A percentile compares a stretch with the other conserved stretches of the same genome.
Evolutionary conservation across 1,284 basidiomycete genomes (phyloP).

Genomic region (Cystobasidium slooffiae): DNA sequence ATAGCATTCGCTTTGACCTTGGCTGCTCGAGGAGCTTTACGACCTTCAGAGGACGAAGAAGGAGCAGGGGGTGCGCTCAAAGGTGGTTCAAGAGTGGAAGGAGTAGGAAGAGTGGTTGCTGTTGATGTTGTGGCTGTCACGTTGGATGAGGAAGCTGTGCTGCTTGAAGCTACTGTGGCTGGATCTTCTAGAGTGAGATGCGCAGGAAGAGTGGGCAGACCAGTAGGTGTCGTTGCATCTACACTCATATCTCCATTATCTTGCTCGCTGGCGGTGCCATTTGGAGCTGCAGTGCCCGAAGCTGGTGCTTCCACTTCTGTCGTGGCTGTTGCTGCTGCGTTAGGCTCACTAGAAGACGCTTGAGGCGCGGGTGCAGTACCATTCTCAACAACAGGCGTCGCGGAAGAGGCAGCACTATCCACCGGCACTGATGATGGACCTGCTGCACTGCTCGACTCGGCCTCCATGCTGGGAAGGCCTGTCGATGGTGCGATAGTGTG

Average conservation of each 20-base stretch:
- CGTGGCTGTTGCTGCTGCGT: not conserved
- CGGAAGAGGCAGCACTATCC: not conserved
- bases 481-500: not conserved
- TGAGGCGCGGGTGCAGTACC: not conserved
- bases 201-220: too few relatives aligned
- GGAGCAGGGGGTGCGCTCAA: conserved; percentile 16
- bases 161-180: not conserved
- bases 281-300: too few relatives aligned
- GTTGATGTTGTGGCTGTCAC: not conserved
- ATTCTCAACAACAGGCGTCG: conserved; percentile 14
- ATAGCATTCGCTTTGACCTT: conserved; percentile 19
- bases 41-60: conserved; percentile 4
- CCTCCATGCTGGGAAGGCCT: conserved; percentile 4
- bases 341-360: not conserved
- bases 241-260: not conserved
- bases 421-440: not conserved
- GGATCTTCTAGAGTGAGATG: not conserved
- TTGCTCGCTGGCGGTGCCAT: too few relatives aligned
- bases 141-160: not conserved
- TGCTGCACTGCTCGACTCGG: conserved; percentile 20
- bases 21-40: conserved; percentile 6
- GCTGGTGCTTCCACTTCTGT: too few relatives aligned
- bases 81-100: conserved; percentile 11
- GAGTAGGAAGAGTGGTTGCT: conserved; percentile 7
- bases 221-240: not conserved